Conservation (phyloP, 2,329 filamentous ascomycete genomes). For the Aspergillus japonicus region DNA sequence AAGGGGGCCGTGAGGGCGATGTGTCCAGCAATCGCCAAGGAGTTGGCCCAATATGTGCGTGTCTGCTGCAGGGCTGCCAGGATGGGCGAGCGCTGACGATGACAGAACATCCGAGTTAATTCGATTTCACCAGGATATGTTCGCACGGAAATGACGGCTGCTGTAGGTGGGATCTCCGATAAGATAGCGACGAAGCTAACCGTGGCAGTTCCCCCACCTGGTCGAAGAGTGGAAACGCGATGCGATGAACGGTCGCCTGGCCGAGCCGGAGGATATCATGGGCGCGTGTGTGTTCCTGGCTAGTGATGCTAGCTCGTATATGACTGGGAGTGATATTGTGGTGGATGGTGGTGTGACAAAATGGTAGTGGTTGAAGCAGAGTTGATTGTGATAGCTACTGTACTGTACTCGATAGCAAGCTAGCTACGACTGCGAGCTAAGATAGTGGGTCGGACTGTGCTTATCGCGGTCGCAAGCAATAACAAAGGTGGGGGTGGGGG, state of each 20-base stretch:
- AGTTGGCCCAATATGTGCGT: slow-evolving; percentile 40
- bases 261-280: slow-evolving; percentile 52
- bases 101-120: slow-evolving; percentile 44
- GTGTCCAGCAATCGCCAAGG: slow-evolving; percentile 50
- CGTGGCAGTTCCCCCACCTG: slow-evolving; percentile 44
- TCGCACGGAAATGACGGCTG: slow-evolving; percentile 34
- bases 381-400: no score
- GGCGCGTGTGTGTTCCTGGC: slow-evolving; percentile 51
- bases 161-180: slow-evolving; percentile 20
- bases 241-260: slow-evolving; percentile 50
- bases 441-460: background rate
- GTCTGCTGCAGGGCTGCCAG: background rate
- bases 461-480: background rate
- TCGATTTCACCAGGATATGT: slow-evolving; percentile 44
- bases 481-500: slow-evolving; percentile 13
- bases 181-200: slow-evolving; percentile 1
- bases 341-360: slow-evolving; percentile 47
- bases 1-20: slow-evolving; percentile 51
- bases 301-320: slow-evolving; percentile 49
- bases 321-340: slow-evolving; percentile 47
- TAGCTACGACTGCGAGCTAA: no score
- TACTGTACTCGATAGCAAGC: no score
- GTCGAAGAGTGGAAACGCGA: slow-evolving; percentile 52
- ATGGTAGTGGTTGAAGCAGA: slow-evolving; percentile 29
- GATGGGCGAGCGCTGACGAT: background rate